A percentile compares a stretch with the other conserved stretches of the same genome.
These are phyloP conservation scores for Metarhizium brunneum DNA, from an alignment of 2,329 filamentous ascomycete genomes.

Conservation along the genomic window DNA sequence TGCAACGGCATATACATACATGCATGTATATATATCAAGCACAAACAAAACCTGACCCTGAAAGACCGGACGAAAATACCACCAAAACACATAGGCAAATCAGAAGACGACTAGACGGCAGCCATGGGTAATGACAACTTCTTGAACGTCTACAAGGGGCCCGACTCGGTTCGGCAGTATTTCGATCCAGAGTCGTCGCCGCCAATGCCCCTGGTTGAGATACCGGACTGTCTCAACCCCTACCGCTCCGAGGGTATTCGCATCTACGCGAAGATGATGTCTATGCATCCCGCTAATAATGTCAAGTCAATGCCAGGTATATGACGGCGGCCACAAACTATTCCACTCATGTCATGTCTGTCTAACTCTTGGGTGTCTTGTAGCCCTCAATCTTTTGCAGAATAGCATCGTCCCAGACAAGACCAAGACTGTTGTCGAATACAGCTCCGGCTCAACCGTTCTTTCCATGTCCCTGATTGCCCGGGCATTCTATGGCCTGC, in stretches of 20 bases:
- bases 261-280: conserved; percentile 58
- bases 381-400: conserved; percentile 37
- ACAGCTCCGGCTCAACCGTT: conserved; percentile 53
- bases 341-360: no score
- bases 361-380: neutral
- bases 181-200: conserved; percentile 49
- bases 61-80: neutral
- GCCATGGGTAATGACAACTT: conserved; percentile 3
- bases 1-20: neutral
- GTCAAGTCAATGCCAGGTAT: conserved; percentile 48
- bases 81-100: neutral
- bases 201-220: conserved; percentile 49
- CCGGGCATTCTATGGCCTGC: conserved; percentile 26
- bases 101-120: neutral
- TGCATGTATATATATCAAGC: neutral
- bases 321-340: no score
- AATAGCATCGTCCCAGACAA: conserved; percentile 30
- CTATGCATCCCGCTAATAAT: conserved; percentile 51
- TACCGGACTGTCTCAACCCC: conserved; percentile 47
- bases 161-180: conserved; percentile 46
- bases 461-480: conserved; percentile 41
- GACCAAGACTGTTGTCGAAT: conserved; percentile 47
- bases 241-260: conserved; percentile 46
- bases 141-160: conserved; percentile 46
- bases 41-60: neutral